Conservation (phyloP, 2,329 filamentous ascomycete genomes). For the Xylariaceae sp. region DNA sequence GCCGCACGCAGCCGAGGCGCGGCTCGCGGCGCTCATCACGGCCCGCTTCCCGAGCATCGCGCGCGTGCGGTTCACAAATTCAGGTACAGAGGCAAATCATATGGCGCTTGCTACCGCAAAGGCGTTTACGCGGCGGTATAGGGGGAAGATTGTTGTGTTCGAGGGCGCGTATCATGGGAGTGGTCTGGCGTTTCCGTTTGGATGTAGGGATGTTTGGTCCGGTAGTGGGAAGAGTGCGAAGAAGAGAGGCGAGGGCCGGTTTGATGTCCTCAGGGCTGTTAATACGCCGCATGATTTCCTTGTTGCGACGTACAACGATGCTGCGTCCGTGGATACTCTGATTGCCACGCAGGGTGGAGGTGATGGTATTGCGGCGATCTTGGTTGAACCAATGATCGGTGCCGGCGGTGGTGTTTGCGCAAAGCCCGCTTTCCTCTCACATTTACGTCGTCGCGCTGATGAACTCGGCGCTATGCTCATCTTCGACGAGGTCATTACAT, state of each 20-base stretch:
- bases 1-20: slow-evolving; percentile 14
- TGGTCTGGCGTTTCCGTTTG: slow-evolving; percentile 14
- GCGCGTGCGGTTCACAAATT: slow-evolving; percentile 19
- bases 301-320: slow-evolving; percentile 57
- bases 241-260: background rate
- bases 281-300: slow-evolving; percentile 46
- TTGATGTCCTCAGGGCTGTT: slow-evolving; percentile 11
- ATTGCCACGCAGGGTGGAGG: slow-evolving; percentile 33
- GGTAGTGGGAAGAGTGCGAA: background rate
- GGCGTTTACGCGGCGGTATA: slow-evolving; percentile 9
- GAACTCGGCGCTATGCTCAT: slow-evolving; percentile 54
- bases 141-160: slow-evolving; percentile 16
- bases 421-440: slow-evolving; percentile 45
- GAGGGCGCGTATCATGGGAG: slow-evolving; percentile 19
- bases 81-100: slow-evolving; percentile 20
- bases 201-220: slow-evolving; percentile 9
- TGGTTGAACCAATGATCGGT: slow-evolving; percentile 64
- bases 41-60: slow-evolving; percentile 11
- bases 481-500: slow-evolving; percentile 68
- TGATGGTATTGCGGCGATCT: slow-evolving; percentile 52
- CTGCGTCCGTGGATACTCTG: slow-evolving; percentile 39
- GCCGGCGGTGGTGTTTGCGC: slow-evolving; percentile 54
- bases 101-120: slow-evolving; percentile 18
- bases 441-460: slow-evolving; percentile 44
- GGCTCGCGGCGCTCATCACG: slow-evolving; percentile 11